Percentiles rank a stretch among this genome's conserved stretches.
Evolutionary conservation across 2,329 filamentous ascomycete species (phyloP).

Genomic region (Fusarium paranaense): DNA sequence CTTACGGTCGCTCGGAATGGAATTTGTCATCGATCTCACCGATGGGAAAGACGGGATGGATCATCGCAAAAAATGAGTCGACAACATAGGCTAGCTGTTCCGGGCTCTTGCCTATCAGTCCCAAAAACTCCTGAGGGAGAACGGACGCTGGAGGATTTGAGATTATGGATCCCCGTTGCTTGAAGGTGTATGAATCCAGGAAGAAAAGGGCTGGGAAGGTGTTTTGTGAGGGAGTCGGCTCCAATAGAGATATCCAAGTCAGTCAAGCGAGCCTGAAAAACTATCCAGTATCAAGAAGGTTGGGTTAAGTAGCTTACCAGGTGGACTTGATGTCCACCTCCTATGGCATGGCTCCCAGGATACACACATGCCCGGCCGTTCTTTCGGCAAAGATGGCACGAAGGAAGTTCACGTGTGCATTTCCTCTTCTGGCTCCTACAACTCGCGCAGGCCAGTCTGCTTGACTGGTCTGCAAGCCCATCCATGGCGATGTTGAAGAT

Average conservation of each 20-base stretch:
- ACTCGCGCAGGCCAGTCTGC: slow-evolving; percentile 1
- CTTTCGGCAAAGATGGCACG: slow-evolving; percentile 11
- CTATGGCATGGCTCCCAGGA: background rate
- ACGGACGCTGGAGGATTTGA: background rate
- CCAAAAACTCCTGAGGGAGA: background rate
- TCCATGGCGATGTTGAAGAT: background rate
- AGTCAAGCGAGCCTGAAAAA: background rate
- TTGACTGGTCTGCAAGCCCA: background rate
- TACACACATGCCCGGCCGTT: slow-evolving; percentile 4
- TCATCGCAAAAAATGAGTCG: background rate
- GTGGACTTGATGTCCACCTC: background rate
- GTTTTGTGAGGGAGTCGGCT: background rate
- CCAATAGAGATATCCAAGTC: too few species aligned
- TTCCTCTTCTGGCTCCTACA: slow-evolving; percentile 21
- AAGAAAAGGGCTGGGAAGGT: slow-evolving; percentile 16
- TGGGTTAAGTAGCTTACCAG: background rate
- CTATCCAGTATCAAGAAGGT: background rate
- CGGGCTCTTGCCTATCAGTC: background rate
- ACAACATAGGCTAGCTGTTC: background rate
- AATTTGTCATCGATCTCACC: background rate
- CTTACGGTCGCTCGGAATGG: background rate
- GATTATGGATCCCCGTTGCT: background rate
- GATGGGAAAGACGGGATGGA: slow-evolving; percentile 3
- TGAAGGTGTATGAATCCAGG: slow-evolving; percentile 11
- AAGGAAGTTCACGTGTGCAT: slow-evolving; percentile 14